phyloP scores from a whole-genome alignment of 345 rosid species.

The Mallotus nudiflorus region DNA sequence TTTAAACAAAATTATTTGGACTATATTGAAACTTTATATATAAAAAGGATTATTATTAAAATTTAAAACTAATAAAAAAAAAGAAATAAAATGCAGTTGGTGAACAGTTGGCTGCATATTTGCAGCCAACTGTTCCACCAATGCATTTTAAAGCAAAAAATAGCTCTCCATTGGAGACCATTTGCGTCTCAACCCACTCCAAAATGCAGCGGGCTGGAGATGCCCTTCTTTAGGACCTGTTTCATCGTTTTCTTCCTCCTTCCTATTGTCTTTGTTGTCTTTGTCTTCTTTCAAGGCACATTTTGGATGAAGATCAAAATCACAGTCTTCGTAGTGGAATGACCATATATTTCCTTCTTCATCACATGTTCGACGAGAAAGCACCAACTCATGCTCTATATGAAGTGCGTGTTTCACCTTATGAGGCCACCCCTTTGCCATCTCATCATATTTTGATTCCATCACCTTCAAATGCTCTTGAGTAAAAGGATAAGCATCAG shows the following conservation, averaged over 20 bases:
- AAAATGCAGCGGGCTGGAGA: too few species aligned
- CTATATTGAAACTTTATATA: too few species aligned
- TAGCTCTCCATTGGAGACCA: too few species aligned
- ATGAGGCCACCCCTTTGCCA: slow-evolving; percentile 73
- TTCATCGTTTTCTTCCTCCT: slow-evolving; percentile 14
- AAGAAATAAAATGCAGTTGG: too few species aligned
- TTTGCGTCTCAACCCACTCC: too few species aligned
- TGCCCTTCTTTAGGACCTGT: slow-evolving; percentile 38
- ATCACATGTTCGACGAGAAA: slow-evolving; percentile 37
- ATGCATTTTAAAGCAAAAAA: too few species aligned
- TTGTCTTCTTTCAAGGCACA: slow-evolving; percentile 43
- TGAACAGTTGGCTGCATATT: too few species aligned
- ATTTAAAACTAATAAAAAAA: too few species aligned
- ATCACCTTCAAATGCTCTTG: slow-evolving; percentile 26
- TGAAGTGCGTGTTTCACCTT: slow-evolving; percentile 61
- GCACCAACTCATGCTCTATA: slow-evolving; percentile 61
- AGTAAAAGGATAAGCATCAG: slow-evolving; percentile 48
- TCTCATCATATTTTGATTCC: slow-evolving; percentile 39
- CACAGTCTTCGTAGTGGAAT: slow-evolving; percentile 53
- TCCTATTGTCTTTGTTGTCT: slow-evolving; percentile 9
- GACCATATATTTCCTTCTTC: slow-evolving; percentile 52
- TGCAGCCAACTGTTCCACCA: too few species aligned
- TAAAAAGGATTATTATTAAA: too few species aligned
- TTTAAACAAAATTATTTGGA: too few species aligned
- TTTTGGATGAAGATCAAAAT: slow-evolving; percentile 65